Conservation (phyloP, 2,329 filamentous ascomycete species). For the Didymosphaeria variabile region DNA sequence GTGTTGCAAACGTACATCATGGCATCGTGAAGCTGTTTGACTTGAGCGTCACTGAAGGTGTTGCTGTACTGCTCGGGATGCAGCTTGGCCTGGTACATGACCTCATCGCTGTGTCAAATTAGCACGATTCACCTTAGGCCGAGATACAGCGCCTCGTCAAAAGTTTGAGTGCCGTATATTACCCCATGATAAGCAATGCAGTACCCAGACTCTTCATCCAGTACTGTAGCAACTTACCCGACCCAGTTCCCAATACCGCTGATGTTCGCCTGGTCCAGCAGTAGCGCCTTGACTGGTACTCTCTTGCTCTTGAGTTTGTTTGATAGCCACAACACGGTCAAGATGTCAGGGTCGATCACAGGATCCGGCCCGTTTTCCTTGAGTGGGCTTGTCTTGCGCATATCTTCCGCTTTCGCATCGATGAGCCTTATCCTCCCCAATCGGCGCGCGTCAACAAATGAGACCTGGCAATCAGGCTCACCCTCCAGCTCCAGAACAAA, state of each 20-base stretch:
- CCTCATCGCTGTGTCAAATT: constrained; percentile 70
- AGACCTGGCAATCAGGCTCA: constrained; percentile 69
- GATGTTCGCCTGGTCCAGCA: constrained; percentile 87
- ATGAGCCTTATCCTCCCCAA: constrained; percentile 83
- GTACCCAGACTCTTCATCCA: too few relatives aligned
- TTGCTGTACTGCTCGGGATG: constrained; percentile 95
- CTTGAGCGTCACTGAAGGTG: constrained; percentile 76
- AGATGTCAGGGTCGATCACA: constrained; percentile 77
- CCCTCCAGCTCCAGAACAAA: constrained; percentile 76
- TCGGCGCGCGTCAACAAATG: constrained; percentile 84
- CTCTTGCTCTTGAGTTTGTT: constrained; percentile 76
- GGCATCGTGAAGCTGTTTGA: constrained; percentile 74
- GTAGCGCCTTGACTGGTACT: constrained; percentile 86
- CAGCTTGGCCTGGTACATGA: constrained; percentile 85
- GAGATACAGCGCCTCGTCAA: neutral
- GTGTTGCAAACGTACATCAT: constrained; percentile 82
- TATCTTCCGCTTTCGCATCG: constrained; percentile 78
- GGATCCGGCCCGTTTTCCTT: constrained; percentile 95
- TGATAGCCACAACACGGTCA: constrained; percentile 80
- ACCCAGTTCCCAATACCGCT: constrained; percentile 98
- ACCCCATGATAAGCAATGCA: too few relatives aligned
- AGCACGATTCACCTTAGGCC: constrained; percentile 9
- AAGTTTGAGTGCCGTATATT: too few relatives aligned
- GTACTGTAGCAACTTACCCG: constrained; percentile 58
- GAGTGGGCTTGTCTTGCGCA: constrained; percentile 79